Conservation (phyloP, 108 stramenopile genomes). For the Pseudonitzschia multistriata region DNA sequence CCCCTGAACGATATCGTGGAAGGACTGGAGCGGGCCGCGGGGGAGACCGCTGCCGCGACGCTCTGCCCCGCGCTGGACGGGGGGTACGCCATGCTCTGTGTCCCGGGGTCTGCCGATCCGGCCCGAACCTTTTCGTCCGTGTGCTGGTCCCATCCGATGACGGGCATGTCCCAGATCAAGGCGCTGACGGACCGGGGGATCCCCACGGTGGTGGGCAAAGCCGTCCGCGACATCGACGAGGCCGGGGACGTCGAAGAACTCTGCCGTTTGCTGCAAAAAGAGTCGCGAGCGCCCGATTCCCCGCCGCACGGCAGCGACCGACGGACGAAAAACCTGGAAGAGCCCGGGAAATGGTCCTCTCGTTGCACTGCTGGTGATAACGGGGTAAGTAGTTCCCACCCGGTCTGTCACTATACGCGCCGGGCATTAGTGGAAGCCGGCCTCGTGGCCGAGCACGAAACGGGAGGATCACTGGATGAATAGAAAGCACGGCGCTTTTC, state of each 20-base stretch:
- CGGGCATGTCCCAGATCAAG: conserved; percentile 79
- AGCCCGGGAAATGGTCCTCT: neutral
- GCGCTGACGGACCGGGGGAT: conserved; percentile 70
- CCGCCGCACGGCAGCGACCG: neutral
- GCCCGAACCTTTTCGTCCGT: conserved; percentile 47
- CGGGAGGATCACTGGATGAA: neutral
- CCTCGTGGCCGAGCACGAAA: neutral
- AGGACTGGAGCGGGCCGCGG: conserved; percentile 34
- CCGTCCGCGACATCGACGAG: conserved; percentile 85
- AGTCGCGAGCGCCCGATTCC: neutral
- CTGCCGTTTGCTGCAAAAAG: conserved; percentile 26
- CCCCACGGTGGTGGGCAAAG: conserved; percentile 46
- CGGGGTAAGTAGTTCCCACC: conserved; percentile 2
- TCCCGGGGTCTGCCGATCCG: conserved; percentile 53
- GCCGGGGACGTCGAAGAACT: conserved; percentile 59
- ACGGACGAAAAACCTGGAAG: neutral
- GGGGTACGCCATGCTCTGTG: conserved; percentile 81
- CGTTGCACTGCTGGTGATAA: neutral
- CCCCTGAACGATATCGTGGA: conserved; percentile 65
- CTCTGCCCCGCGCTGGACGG: conserved; percentile 83
- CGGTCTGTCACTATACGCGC: conserved; percentile 16
- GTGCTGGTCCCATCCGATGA: conserved; percentile 71
- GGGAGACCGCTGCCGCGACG: conserved; percentile 39
- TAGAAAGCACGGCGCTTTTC: too few relatives aligned
- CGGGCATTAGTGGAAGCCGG: conserved; percentile 11